phyloP scores from a whole-genome alignment of 768 basidiomycete species.

The Suillus tomentosus region DNA sequence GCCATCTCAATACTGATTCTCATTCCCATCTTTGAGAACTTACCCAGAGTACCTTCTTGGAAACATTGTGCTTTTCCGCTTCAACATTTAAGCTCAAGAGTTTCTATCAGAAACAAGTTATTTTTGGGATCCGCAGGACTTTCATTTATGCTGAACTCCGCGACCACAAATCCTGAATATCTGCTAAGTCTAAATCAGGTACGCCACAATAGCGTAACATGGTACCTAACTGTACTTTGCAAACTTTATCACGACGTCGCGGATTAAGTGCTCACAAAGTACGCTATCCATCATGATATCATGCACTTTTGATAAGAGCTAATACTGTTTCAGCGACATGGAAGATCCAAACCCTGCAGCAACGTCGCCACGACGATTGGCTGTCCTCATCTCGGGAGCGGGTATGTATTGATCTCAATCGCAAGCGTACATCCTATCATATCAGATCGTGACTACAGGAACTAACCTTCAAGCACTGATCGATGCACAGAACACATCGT shows the following conservation, averaged over 20 bases:
- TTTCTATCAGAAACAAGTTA: slow-evolving; percentile 2
- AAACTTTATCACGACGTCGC: neutral
- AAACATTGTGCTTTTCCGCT: neutral
- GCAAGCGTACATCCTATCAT: slow-evolving; percentile 8
- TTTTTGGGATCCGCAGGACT: neutral
- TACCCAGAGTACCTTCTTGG: neutral
- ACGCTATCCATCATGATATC: neutral
- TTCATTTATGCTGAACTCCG: neutral
- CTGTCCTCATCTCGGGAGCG: slow-evolving; percentile 68
- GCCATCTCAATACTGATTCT: neutral
- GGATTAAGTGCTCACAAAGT: neutral
- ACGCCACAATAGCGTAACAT: neutral
- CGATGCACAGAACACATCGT: slow-evolving; percentile 76
- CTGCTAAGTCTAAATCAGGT: neutral
- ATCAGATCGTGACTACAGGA: slow-evolving; percentile 47
- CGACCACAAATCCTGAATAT: neutral
- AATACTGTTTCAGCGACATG: neutral
- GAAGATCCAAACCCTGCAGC: neutral
- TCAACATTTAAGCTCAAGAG: neutral
- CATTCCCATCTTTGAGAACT: slow-evolving; percentile 6
- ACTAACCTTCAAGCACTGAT: slow-evolving; percentile 97
- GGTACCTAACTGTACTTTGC: neutral
- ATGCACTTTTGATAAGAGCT: neutral
- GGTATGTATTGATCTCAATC: slow-evolving; percentile 35
- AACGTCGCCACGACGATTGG: slow-evolving; percentile 37